Base-by-base conservation (phyloP, 1,284 basidiomycete species). In the Pisolithus thermaeus region DNA sequence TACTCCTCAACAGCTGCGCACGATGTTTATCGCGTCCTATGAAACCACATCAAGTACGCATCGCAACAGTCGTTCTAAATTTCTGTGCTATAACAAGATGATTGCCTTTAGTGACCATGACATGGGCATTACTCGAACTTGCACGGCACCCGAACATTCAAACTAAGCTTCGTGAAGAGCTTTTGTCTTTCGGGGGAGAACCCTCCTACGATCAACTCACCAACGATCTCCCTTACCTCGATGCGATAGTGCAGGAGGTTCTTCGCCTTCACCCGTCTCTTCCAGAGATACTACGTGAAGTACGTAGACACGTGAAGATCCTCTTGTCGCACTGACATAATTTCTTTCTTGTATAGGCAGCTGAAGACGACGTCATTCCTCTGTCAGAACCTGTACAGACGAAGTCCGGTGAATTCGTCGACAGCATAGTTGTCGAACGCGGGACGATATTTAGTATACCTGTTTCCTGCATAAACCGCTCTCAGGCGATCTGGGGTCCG, bases 391-490 rank as follows among this genome's bases (percentile, higher is more conserved):
- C 77, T 1, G 53, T 80, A 25, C 58, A 55, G 7, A 73, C 73
- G 0, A 51, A 60, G 4, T 58, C 66, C 1, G 79, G 78, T 0
- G 53, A 70, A 43, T 54, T 60, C 0, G 67, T 76, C 6, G 63
- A 70, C 43, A 66, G 68, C 35, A 62, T 83, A 40, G 53, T 68
- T 1, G 63, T 83, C 42, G 59, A 69, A 9, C 77, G 77, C 57
- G 79, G 79, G 5, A 73, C 74, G 0, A 46, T 58, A 1, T 52
- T 83, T 8, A 1, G 3, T 14, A 64, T 75, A 0, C 72, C 79
- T 0, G 69, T 76, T n/a, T 47, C 58, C 1, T 61, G 61, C 23
- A 72, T 83, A 43, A 81, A 84, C 59, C 61, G 65, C 42, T 80
- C 71, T 46, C 73, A 60, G 52, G 67, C 58, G 27, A 63, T 81